Conservation (phyloP, 2,329 filamentous ascomycete genomes). For the Geoglossum cookeanum region DNA sequence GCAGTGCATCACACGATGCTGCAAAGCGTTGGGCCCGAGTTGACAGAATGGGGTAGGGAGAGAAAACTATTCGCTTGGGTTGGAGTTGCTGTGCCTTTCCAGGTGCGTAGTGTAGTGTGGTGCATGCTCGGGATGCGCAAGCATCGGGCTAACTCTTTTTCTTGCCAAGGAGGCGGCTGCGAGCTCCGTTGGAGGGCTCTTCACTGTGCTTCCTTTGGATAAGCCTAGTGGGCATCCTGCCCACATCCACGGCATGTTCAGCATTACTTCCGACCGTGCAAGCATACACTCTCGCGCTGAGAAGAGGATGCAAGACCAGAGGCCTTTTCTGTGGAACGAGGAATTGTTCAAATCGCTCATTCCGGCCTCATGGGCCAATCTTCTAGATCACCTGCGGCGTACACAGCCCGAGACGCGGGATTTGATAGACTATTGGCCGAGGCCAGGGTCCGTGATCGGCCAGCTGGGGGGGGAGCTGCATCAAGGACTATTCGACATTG, state of each 20-base stretch:
- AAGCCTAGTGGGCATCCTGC: conserved; percentile 17
- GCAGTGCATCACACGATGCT: conserved; percentile 17
- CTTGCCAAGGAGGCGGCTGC: not conserved
- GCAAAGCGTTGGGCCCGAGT: conserved; percentile 7
- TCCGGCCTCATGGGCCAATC: not conserved
- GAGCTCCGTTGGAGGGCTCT: conserved; percentile 13
- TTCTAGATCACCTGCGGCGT: not conserved
- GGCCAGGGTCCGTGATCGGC: not conserved
- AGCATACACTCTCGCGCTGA: conserved; percentile 14
- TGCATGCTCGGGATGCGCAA: not conserved
- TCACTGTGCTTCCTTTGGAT: conserved; percentile 17
- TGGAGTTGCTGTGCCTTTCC: conserved; percentile 16
- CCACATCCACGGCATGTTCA: conserved; percentile 19
- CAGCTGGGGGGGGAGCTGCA: not conserved
- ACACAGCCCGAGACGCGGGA: not conserved
- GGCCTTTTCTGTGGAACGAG: not conserved
- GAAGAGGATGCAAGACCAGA: not conserved
- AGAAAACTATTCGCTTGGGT: conserved; percentile 18
- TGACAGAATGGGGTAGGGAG: conserved; percentile 14
- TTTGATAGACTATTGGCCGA: not conserved
- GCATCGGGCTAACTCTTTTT: not conserved
- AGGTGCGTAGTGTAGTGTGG: conserved; percentile 6
- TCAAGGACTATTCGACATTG: not conserved
- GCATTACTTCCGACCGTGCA: conserved; percentile 17
- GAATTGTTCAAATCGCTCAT: not conserved